Evolutionary conservation across 2,329 filamentous ascomycete genomes (phyloP).

Genomic region (Penicillium capsulatum): DNA sequence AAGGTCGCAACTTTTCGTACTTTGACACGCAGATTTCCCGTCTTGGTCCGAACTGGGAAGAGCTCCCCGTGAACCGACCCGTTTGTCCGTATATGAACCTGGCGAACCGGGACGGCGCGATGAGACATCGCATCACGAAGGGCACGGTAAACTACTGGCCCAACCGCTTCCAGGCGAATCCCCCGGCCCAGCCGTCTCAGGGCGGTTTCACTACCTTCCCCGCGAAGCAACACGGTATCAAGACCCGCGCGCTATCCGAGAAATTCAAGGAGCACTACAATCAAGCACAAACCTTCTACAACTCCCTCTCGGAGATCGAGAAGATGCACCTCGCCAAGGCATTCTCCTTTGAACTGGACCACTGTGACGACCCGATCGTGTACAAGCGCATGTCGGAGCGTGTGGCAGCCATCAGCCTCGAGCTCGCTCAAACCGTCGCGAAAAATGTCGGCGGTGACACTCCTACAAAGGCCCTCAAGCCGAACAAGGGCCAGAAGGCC

Average conservation of each 20-base stretch:
- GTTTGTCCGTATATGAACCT: constrained; percentile 72
- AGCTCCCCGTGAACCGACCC: constrained; percentile 72
- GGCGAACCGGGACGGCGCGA: constrained; percentile 69
- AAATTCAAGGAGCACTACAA: constrained; percentile 46
- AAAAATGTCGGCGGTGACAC: constrained; percentile 65
- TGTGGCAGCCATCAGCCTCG: constrained; percentile 66
- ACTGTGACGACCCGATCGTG: constrained; percentile 71
- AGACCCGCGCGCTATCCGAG: constrained; percentile 51
- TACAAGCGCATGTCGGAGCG: constrained; percentile 67
- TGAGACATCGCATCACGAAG: constrained; percentile 68
- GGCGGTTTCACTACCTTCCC: constrained; percentile 67
- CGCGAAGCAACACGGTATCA: constrained; percentile 63
- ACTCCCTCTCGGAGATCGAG: constrained; percentile 34
- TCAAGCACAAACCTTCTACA: constrained; percentile 38
- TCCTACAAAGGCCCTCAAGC: constrained; percentile 50
- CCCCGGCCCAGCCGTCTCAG: constrained; percentile 59
- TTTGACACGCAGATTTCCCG: constrained; percentile 57
- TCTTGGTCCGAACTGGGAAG: constrained; percentile 70
- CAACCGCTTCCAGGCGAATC: constrained; percentile 61
- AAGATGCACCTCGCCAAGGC: constrained; percentile 36
- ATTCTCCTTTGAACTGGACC: constrained; percentile 39
- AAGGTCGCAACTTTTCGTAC: constrained; percentile 66
- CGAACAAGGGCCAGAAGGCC: constrained; percentile 66
- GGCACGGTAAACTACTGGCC: constrained; percentile 77
- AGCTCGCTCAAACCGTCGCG: constrained; percentile 64